These are phyloP conservation scores for Gomphus bonarii DNA, from an alignment of 1,284 basidiomycete species.

Conservation along the genomic window DNA sequence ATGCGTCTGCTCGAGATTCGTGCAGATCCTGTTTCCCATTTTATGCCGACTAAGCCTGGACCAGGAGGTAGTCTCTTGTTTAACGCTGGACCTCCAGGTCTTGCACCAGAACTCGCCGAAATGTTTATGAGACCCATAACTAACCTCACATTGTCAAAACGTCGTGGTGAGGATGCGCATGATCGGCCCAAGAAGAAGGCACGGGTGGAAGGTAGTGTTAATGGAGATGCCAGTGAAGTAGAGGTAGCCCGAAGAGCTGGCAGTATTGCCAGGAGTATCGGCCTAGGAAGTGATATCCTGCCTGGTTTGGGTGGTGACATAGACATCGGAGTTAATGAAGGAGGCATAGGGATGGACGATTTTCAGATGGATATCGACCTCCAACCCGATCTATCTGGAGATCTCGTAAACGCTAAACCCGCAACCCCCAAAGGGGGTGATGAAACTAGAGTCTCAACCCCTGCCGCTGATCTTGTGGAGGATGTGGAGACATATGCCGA, in stretches of 20 bases:
- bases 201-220: slow-evolving; percentile 38
- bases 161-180: slow-evolving; percentile 34
- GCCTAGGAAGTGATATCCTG: slow-evolving; percentile 35
- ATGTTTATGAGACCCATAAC: slow-evolving; percentile 76
- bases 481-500: slow-evolving; percentile 57
- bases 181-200: slow-evolving; percentile 53
- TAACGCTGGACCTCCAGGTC: slow-evolving; percentile 71
- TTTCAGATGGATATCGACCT: slow-evolving; percentile 50
- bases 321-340: slow-evolving; percentile 44
- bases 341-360: slow-evolving; percentile 40
- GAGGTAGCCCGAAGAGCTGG: slow-evolving; percentile 58
- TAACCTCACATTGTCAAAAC: slow-evolving; percentile 25
- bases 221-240: slow-evolving; percentile 44
- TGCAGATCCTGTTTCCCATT: slow-evolving; percentile 76
- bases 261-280: slow-evolving; percentile 34
- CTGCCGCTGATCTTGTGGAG: slow-evolving; percentile 50
- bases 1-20: slow-evolving; percentile 79
- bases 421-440: slow-evolving; percentile 6
- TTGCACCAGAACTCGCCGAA: slow-evolving; percentile 71
- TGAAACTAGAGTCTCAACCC: slow-evolving; percentile 55
- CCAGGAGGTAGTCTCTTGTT: slow-evolving; percentile 60
- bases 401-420: not conserved
- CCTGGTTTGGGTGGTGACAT: slow-evolving; percentile 38
- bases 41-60: slow-evolving; percentile 70
- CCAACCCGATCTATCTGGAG: slow-evolving; percentile 1